Base-by-base conservation (phyloP, 2,329 filamentous ascomycete species). In the Aspergillus jensenii region DNA sequence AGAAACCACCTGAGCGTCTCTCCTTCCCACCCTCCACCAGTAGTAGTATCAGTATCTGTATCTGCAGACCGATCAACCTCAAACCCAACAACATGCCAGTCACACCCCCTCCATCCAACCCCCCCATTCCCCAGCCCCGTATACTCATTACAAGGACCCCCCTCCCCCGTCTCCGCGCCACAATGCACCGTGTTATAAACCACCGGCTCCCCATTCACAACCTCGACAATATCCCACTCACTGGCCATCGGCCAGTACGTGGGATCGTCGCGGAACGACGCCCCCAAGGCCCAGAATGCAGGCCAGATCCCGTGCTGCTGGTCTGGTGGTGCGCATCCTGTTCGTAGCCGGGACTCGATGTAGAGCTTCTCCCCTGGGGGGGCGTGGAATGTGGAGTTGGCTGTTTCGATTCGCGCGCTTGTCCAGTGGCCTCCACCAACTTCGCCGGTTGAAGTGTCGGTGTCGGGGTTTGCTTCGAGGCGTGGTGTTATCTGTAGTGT, bases 1-100 rank as follows among this genome's bases (percentile, higher is more conserved):
- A 59, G 2, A 21, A 52, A 56, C 57, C 57, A 59, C 14, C 6
- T 41, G 17, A 59, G 23, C 9, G 19, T 50, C 40, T 59, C 48
- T 4, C 14, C 19, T 6, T 37, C 14, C 57, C 57, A 56, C 2
- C 6, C 17, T 17, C 31, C 14, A 21, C 21, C 3, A 21, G 21
- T 21, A 21, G 19, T 19, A 17, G 2, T 12, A 27, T n/a, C 17
- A 4, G 9, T 17, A 19, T 21, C 25, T 3, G 15, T 23, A 41
- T 8, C 31, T 6, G 2, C n/a, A 21, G 49, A 44, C 12, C 53
- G 56, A 41, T 59, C 57, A n/a, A 59, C 57, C 49, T 56, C 52
- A 40, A 59, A 56, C 15, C 57, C 57, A 25, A 59, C 49, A 31
- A 25, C 44, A 47, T 59, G 52, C 57, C 57, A 59, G 4, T 44